Percentiles rank a stretch among this genome's conserved stretches.
phyloP scores from a whole-genome alignment of 1,139 yeast genomes.

The Scheffersomyces insectosa region DNA sequence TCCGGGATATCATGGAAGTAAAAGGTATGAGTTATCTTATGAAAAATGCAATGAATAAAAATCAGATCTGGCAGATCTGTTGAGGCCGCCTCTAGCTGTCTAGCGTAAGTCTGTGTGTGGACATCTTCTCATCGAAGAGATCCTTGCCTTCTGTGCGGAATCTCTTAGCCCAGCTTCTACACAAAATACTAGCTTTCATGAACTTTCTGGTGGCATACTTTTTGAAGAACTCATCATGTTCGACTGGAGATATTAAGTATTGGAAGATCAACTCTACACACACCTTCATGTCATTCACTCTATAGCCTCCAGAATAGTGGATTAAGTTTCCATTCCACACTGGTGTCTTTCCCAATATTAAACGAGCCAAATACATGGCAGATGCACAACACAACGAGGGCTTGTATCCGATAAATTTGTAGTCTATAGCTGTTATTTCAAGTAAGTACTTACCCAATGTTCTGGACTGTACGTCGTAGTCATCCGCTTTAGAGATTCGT shows the following conservation, averaged over 20 bases:
- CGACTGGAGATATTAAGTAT: slow-evolving; percentile 79
- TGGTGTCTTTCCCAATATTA: slow-evolving; percentile 69
- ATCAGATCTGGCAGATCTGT: background rate
- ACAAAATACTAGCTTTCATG: slow-evolving; percentile 85
- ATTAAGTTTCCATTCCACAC: slow-evolving; percentile 82
- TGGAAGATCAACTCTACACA: slow-evolving; percentile 75
- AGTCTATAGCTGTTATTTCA: slow-evolving; percentile 81
- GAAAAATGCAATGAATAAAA: background rate
- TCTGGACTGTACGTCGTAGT: slow-evolving; percentile 88
- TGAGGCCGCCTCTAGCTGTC: slow-evolving; percentile 3
- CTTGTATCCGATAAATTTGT: slow-evolving; percentile 71
- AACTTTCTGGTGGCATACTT: slow-evolving; percentile 90
- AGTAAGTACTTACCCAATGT: slow-evolving; percentile 87
- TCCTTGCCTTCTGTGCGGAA: slow-evolving; percentile 31
- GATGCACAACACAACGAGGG: slow-evolving; percentile 91
- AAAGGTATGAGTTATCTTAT: background rate
- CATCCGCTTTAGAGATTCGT: slow-evolving; percentile 92
- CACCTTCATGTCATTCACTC: slow-evolving; percentile 67
- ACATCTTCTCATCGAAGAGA: slow-evolving; percentile 17
- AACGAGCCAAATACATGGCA: slow-evolving; percentile 85
- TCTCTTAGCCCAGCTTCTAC: slow-evolving; percentile 89
- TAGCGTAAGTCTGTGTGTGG: slow-evolving; percentile 15
- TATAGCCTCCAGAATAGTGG: slow-evolving; percentile 92
- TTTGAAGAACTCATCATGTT: slow-evolving; percentile 90
- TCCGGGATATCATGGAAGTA: background rate